Evolutionary conservation across 2,329 filamentous ascomycete genomes (phyloP), one percentile per base, ranked within the genome.

Genomic region (Calonectria pteridis): DNA sequence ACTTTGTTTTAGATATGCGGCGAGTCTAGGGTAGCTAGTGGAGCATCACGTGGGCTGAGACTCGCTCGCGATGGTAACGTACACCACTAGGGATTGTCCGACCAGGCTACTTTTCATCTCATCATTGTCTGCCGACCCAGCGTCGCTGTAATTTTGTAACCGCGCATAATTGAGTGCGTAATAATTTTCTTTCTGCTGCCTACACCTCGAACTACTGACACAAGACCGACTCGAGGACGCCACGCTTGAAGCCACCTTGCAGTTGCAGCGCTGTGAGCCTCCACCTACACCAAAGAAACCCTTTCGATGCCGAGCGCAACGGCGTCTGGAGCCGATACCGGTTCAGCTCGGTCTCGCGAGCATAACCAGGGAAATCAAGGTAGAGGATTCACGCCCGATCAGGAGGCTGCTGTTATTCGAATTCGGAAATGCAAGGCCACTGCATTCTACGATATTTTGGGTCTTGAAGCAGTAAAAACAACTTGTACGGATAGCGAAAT

Each of bases 371-470:
- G 94, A 77, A 94, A 93, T 84, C 91, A 93, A 78, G 91, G 91
- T 73, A 92, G 94, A 79, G 90, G 94, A 82, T 98, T 92, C 86
- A 99, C 97, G 1, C 88, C 91, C 35, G 96, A 98, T 80, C 97
- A 99, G 83, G 97, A 97, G 84, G 93, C 94, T 2, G 96, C 96
- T 31, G 97, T 99, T 37, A 87, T 98, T 80, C 92, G 97, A 77
- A 97, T 99, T 83, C 93, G 94, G 77, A 91, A 90, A 87, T 99
- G 97, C 86, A 89, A 90, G 49, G 87, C 94, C 28, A 98, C 95
- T 5, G 95, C 95, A 23, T 99, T 97, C 85, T 99, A 99, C 87
- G 97, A 98, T 84, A 98, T 99, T 79, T 87, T 99, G 37, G 93
- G 92, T 28, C 86, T 98, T 63, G 92, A 93, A 75, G 85, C 87